Conservation (phyloP, 2,329 filamentous ascomycete species). For the Exophiala sideris region DNA sequence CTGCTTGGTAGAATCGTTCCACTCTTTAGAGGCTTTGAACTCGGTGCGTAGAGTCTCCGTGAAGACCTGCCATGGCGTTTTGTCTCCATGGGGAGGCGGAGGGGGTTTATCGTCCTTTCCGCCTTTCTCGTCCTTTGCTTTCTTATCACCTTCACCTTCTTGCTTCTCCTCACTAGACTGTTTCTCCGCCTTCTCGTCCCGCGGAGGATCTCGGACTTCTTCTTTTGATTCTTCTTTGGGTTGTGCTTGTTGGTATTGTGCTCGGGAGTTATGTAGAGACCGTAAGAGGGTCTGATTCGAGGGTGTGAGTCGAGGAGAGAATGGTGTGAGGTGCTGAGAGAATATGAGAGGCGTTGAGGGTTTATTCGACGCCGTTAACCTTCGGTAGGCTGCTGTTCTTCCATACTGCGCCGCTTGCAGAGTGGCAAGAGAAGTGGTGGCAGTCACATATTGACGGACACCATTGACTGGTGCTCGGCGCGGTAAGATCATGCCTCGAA, state of each 20-base stretch:
- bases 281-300: conserved; percentile 17
- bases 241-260: conserved; percentile 24
- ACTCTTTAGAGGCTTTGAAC: conserved; percentile 96
- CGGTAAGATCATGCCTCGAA: conserved; percentile 26
- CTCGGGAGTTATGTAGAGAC: conserved; percentile 23
- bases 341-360: conserved; percentile 4
- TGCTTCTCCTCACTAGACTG: conserved; percentile 39
- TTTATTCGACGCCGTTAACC: conserved; percentile 9
- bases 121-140: conserved; percentile 44
- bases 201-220: conserved; percentile 27
- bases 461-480: conserved; percentile 22
- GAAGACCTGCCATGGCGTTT: conserved; percentile 98
- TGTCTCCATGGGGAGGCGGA: conserved; percentile 94
- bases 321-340: conserved; percentile 8
- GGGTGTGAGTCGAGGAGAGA: conserved; percentile 13
- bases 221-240: conserved; percentile 28
- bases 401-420: conserved; percentile 23
- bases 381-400: conserved; percentile 22
- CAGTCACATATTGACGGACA: conserved; percentile 28
- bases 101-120: conserved; percentile 64
- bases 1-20: conserved; percentile 98
- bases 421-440: conserved; percentile 18
- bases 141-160: conserved; percentile 41
- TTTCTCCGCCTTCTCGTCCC: conserved; percentile 35
- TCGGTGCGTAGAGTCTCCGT: conserved; percentile 91